Evolutionary conservation across 495 filamentous ascomycete species (phyloP).

Genomic region (Terfezia claveryi): DNA sequence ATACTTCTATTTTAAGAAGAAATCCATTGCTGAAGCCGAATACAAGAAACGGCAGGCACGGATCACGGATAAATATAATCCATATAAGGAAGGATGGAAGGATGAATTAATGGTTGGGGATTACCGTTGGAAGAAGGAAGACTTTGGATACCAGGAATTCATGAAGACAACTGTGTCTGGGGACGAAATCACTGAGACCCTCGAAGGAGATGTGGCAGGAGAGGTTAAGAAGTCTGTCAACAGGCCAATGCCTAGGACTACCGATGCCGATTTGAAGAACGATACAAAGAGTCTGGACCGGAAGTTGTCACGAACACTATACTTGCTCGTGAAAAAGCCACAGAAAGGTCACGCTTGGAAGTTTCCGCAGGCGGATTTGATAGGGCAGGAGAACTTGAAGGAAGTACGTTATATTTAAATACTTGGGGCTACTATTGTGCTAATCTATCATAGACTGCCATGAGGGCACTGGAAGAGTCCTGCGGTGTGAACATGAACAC

Average conservation of each 20-base stretch:
- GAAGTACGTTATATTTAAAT: conserved; percentile 34
- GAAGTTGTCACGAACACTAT: conserved; percentile 54
- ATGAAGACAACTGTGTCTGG: conserved; percentile 41
- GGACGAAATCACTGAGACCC: conserved; percentile 47
- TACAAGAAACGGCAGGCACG: conserved; percentile 78
- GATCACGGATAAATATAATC: conserved; percentile 71
- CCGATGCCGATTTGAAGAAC: conserved; percentile 55
- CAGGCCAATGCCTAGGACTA: conserved; percentile 44
- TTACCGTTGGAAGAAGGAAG: conserved; percentile 32
- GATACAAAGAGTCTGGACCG: conserved; percentile 61
- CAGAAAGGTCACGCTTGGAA: conserved; percentile 36
- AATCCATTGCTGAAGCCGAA: conserved; percentile 61
- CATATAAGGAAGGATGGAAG: conserved; percentile 66
- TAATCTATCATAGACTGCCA: conserved; percentile 40
- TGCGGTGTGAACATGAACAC: conserved; percentile 95
- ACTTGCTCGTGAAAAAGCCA: conserved; percentile 54
- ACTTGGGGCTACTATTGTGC: not conserved
- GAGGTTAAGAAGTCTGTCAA: conserved; percentile 27
- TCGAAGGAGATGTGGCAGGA: conserved; percentile 28
- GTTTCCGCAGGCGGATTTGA: conserved; percentile 49
- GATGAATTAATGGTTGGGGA: conserved; percentile 71
- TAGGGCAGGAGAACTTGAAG: conserved; percentile 50
- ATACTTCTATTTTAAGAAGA: conserved; percentile 90
- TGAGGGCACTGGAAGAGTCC: conserved; percentile 49
- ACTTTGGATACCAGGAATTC: conserved; percentile 19